Conservation (phyloP, 352 stramenopile species). For the Globisporangium middletonii region DNA sequence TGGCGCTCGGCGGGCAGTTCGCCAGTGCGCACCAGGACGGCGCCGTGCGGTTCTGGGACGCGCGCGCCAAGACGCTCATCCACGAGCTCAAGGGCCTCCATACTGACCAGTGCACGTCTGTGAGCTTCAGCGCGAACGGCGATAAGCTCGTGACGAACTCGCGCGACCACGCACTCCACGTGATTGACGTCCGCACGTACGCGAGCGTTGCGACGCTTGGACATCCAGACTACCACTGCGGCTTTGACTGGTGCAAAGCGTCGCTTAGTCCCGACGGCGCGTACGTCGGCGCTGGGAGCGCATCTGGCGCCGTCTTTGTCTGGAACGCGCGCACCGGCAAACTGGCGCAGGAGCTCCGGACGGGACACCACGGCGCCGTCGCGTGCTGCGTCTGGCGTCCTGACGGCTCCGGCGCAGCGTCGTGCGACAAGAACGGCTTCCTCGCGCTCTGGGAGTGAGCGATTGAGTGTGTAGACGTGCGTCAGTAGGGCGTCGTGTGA, state of each 20-base stretch:
- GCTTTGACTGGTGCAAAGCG: slow-evolving; percentile 77
- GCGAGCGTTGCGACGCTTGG: slow-evolving; percentile 34
- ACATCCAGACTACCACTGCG: slow-evolving; percentile 55
- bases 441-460: slow-evolving; percentile 72
- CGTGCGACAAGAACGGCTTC: slow-evolving; percentile 79
- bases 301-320: slow-evolving; percentile 50
- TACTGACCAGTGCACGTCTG: slow-evolving; percentile 63
- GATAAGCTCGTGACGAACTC: slow-evolving; percentile 66
- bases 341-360: slow-evolving; percentile 47
- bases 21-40: slow-evolving; percentile 77
- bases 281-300: slow-evolving; percentile 48
- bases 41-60: slow-evolving; percentile 74
- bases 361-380: slow-evolving; percentile 60
- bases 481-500: no score
- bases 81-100: slow-evolving; percentile 55
- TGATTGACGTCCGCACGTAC: slow-evolving; percentile 69
- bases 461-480: not conserved
- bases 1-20: slow-evolving; percentile 51
- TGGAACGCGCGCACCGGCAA: slow-evolving; percentile 53
- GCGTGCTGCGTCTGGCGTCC: slow-evolving; percentile 76
- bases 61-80: slow-evolving; percentile 43
- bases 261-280: slow-evolving; percentile 65
- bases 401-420: slow-evolving; percentile 53
- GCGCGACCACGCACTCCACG: slow-evolving; percentile 56
- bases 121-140: slow-evolving; percentile 47